Base-by-base conservation (phyloP, 148 eudicot species). In the Silene uniflora region DNA sequence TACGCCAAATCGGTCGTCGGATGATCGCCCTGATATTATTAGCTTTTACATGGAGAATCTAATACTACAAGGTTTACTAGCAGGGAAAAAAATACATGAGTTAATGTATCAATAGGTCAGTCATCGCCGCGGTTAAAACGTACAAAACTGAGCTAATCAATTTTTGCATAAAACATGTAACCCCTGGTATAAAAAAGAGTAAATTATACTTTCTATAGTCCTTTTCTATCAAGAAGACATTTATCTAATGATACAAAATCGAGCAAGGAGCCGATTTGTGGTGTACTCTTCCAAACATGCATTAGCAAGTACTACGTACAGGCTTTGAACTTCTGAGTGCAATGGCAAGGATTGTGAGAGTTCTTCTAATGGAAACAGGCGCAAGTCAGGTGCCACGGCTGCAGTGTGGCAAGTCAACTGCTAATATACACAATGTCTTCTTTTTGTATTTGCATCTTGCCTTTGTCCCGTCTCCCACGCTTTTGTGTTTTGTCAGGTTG, bases 381-480 rank as follows among this genome's bases (percentile, higher is more conserved):
- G 2, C 49, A 46, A 17, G 29, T 77, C 17, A 29, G 21, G n/a
- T 24, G 14, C 5, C 11, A 24, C 10, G 10, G 22, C 21, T 58
- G 73, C 73, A 6, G 18, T 27, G 29, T n/a, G 55, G 21, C 19
- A 79, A 35, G 58, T 81, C 80, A 73, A 62, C 29, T 67, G 39
- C 23, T 47, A 72, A 90, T 78, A 77, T 72, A 85, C 68, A 79
- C 13, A 24, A 91, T 82, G 79, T 89, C 97, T 59, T 90, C 90
- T 73, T 90, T 88, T n/a, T 70, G 61, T 39, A 95, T 59, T 24
- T 86, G 83, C 84, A 84, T 88, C 84, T 89, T 90, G 65, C 89
- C 97, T 75, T 82, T 92, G 67, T 88, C 91, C 61, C 86, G 83
- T 77, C 83, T 89, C 46, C 67, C 78, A 52, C 74, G 78, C 27